Percentiles rank a stretch among this genome's conserved stretches.
These are phyloP conservation scores for Neurospora sp. DNA, from an alignment of 495 filamentous ascomycete species.

Conservation along the genomic window DNA sequence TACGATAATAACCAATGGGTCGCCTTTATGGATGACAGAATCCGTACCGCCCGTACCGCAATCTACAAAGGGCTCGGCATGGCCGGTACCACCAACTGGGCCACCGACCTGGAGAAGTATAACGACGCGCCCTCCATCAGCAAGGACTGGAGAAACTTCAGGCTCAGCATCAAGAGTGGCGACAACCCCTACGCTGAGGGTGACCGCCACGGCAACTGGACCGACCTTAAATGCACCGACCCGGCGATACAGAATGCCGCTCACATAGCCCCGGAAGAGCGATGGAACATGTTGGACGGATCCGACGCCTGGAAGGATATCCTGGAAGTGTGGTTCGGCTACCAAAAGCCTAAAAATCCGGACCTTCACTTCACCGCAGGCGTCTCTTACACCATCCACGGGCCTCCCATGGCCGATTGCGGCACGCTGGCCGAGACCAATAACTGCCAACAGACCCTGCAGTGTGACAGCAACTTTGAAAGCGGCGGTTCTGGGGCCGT, in stretches of 20 bases:
- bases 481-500: conserved; percentile 13
- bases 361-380: background rate
- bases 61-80: conserved; percentile 19
- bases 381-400: background rate
- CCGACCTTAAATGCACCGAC: conserved; percentile 9
- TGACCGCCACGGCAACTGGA: conserved; percentile 11
- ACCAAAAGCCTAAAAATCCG: conserved; percentile 15
- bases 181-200: background rate
- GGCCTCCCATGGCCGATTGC: background rate
- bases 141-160: conserved; percentile 2
- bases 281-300: conserved; percentile 15
- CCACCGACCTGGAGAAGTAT: conserved; percentile 23
- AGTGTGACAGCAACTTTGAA: background rate
- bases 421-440: background rate
- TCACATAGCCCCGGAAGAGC: conserved; percentile 1
- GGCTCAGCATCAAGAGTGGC: background rate
- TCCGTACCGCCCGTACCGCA: conserved; percentile 7
- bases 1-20: conserved; percentile 33
- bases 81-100: conserved; percentile 29
- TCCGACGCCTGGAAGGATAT: conserved; percentile 15
- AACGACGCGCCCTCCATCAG: background rate
- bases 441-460: background rate
- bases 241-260: background rate
- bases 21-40: conserved; percentile 26
- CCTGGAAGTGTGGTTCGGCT: conserved; percentile 4